Base-by-base conservation (phyloP, 768 basidiomycete genomes). In the Russula sp. region DNA sequence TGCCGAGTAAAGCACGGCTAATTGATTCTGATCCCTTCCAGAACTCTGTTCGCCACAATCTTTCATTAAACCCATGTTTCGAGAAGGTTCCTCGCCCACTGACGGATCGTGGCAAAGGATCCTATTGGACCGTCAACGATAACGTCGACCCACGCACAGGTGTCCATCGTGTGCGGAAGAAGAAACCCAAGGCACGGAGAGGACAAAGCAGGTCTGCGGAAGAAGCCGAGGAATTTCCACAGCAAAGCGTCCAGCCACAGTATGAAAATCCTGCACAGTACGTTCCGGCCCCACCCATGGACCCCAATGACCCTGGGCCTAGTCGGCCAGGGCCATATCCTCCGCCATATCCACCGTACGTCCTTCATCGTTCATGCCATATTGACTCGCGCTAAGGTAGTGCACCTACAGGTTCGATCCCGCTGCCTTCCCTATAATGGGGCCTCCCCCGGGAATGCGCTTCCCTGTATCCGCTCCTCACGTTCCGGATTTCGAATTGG, bases 101-200 rank as follows among this genome's bases (percentile, higher is more conserved):
- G 66, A 93, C 91, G 7, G 91, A 93, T 69, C 85, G 91, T 55
- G 91, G 91, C 56, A 93, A 93, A 69, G 91, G 91, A 22, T 92
- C 89, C 0, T 93, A 93, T 70, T 93, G 91, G 91, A 92, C 90
- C 0, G 91, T 93, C 64, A 91, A 93, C 68, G 90, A 93, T 68
- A 88, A 88, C 68, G 88, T 93, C 47, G 90, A 93, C 69, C 90
- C 90, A 52, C 87, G 90, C 43, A 92, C 91, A 3, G 91, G 91
- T 39, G 91, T 93, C 36, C 91, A 93, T 70, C 85, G 91, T 29
- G 81, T 92, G 57, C 86, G 91, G 70, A 93, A 93, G 76, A 93
- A 92, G 79, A 90, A 91, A 70, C 79, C 80, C 47, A 87, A 90
- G 72, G 77, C 79, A 18, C 72, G 76, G 80, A 65, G 87, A 85